Conservation (phyloP, 768 basidiomycete genomes). For the Fomitopsis serialis region DNA sequence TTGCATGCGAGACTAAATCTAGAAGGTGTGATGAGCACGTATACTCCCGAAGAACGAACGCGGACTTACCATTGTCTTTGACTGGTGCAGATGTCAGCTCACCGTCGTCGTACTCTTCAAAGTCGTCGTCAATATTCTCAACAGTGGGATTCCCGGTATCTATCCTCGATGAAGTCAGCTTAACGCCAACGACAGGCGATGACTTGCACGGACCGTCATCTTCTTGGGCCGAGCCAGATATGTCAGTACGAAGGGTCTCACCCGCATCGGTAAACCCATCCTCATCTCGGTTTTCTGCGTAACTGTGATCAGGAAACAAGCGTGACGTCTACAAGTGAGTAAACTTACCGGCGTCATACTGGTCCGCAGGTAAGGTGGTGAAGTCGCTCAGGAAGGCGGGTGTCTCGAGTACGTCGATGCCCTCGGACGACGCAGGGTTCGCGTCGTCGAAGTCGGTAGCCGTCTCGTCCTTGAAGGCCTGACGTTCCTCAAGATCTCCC, state of each 20-base stretch:
- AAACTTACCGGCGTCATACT: not conserved
- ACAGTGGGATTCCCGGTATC: not conserved
- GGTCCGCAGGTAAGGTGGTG: not conserved
- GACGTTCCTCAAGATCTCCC: slow-evolving; percentile 29
- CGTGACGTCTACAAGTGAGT: not conserved
- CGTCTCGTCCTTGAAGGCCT: not conserved
- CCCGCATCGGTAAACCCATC: not conserved
- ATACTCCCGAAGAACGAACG: not conserved
- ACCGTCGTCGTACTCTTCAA: slow-evolving; percentile 2
- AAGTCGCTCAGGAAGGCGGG: not conserved
- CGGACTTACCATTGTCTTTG: not conserved
- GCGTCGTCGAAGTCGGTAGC: not conserved
- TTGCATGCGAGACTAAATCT: not conserved
- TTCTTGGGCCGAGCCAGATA: not conserved
- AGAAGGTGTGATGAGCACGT: not conserved
- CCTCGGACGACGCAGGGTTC: not conserved
- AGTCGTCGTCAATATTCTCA: slow-evolving; percentile 8
- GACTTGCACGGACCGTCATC: not conserved
- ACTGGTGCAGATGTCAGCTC: not conserved
- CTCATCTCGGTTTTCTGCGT: not conserved
- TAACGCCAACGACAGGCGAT: not conserved
- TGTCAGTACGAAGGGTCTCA: not conserved
- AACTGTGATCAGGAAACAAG: not conserved
- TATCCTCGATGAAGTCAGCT: not conserved
- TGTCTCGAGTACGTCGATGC: not conserved